phyloP scores from a whole-genome alignment of 225 moss, liverwort and hornwort species.

The Straminergon stramineum region DNA sequence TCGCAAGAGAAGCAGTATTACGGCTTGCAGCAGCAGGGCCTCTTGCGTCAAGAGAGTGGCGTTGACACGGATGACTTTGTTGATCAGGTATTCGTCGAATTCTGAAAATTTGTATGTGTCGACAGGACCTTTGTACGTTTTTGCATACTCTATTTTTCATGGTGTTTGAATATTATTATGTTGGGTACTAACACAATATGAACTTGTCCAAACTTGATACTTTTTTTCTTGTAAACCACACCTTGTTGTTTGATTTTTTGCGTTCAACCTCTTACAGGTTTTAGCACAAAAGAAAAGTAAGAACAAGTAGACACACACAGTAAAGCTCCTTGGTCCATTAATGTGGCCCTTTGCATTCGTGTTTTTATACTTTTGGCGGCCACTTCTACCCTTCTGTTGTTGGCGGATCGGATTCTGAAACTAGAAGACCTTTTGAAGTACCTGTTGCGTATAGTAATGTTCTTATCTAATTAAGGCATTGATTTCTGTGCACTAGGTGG shows the following conservation, averaged over 20 bases:
- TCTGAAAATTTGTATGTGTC: background rate
- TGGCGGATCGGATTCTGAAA: background rate
- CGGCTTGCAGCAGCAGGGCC: background rate
- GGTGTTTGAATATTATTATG: background rate
- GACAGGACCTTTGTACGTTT: background rate
- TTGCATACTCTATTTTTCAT: too few species aligned
- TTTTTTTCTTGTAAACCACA: background rate
- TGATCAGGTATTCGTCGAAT: slow-evolving; percentile 19
- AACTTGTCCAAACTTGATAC: background rate
- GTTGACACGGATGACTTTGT: slow-evolving; percentile 13
- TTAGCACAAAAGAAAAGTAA: background rate
- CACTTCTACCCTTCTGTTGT: background rate
- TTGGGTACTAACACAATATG: background rate
- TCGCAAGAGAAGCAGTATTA: slow-evolving; percentile 31
- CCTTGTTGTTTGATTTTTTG: background rate
- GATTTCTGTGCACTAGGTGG: slow-evolving; percentile 14
- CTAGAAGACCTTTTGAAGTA: background rate
- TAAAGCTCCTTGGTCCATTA: background rate
- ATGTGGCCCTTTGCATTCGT: background rate
- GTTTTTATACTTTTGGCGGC: background rate
- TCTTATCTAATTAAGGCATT: background rate
- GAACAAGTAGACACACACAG: background rate
- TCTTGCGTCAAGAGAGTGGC: slow-evolving; percentile 12
- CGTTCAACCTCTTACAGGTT: background rate
- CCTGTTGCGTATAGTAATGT: background rate